These are phyloP conservation scores for Scleroderma bovista DNA, from an alignment of 768 basidiomycete genomes.

Conservation along the genomic window DNA sequence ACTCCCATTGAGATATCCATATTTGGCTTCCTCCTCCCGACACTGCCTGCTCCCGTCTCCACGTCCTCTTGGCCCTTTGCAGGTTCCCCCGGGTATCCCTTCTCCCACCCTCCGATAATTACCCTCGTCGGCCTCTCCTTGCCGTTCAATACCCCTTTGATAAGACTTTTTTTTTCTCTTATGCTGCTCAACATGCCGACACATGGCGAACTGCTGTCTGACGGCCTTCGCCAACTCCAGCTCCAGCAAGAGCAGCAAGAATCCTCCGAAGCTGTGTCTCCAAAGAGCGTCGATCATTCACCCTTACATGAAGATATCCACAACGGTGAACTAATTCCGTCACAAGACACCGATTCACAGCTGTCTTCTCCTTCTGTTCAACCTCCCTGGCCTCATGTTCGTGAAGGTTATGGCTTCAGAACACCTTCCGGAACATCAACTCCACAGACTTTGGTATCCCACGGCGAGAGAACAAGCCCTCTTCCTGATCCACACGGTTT, in stretches of 20 bases:
- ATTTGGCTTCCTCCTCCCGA: conserved; percentile 7
- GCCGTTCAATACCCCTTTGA: background rate
- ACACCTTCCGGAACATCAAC: conserved; percentile 62
- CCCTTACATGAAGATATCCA: conserved; percentile 5
- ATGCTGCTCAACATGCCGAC: conserved; percentile 22
- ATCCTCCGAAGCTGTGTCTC: background rate
- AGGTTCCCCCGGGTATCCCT: background rate
- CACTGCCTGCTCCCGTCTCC: background rate
- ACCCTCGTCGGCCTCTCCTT: background rate
- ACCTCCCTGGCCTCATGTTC: conserved; percentile 33
- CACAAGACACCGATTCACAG: conserved; percentile 1
- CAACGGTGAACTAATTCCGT: conserved; percentile 3
- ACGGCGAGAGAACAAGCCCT: conserved; percentile 27
- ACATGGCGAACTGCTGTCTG: conserved; percentile 38
- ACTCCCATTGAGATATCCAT: conserved; percentile 22
- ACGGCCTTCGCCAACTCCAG: conserved; percentile 45
- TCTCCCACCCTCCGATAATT: background rate
- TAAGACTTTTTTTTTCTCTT: conserved; percentile 3
- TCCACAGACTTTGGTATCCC: conserved; percentile 39
- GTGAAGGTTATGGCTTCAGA: conserved; percentile 83
- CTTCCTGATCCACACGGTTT: conserved; percentile 63
- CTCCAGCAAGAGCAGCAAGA: conserved; percentile 15
- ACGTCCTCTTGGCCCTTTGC: conserved; percentile 3
- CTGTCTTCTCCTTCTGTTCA: conserved; percentile 14
- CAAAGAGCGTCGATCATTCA: conserved; percentile 2